Evolutionary conservation across 345 rosid genomes (phyloP).

Genomic region (Boechera retrofracta): DNA sequence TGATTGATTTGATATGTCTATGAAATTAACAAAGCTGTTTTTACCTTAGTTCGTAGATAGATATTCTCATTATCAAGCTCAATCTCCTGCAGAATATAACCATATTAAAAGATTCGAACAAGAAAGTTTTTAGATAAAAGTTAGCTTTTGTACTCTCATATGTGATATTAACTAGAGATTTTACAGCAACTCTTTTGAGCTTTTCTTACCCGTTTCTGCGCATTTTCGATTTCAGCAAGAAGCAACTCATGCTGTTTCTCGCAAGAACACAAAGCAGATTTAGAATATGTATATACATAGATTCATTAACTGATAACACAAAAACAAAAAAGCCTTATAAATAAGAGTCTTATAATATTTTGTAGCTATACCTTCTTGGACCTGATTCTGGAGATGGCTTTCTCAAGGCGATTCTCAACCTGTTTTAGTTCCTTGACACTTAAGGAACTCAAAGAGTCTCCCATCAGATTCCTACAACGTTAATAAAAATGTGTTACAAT

Average conservation of each 20-base stretch:
- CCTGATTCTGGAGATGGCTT: slow-evolving; percentile 90
- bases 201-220: slow-evolving; percentile 79
- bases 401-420: slow-evolving; percentile 92
- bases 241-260: slow-evolving; percentile 86
- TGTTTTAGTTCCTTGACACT: slow-evolving; percentile 94
- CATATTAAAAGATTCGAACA: not conserved
- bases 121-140: too few relatives aligned
- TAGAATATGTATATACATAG: slow-evolving; percentile 8
- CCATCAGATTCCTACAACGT: slow-evolving; percentile 81
- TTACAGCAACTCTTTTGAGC: not conserved
- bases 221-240: slow-evolving; percentile 88
- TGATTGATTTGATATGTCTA: slow-evolving; percentile 2
- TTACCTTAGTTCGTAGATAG: slow-evolving; percentile 82
- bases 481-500: not conserved
- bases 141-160: too few relatives aligned
- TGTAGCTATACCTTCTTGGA: slow-evolving; percentile 81
- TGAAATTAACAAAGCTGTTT: not conserved
- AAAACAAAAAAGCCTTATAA: not conserved
- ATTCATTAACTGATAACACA: not conserved
- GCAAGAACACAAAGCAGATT: slow-evolving; percentile 27
- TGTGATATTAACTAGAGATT: not conserved
- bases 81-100: slow-evolving; percentile 60
- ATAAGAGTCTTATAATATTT: not conserved
- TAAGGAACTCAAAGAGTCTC: slow-evolving; percentile 80
- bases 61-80: slow-evolving; percentile 90